Evolutionary conservation across 768 basidiomycete genomes (phyloP).

Genomic region (Hebeloma cylindrosporum): DNA sequence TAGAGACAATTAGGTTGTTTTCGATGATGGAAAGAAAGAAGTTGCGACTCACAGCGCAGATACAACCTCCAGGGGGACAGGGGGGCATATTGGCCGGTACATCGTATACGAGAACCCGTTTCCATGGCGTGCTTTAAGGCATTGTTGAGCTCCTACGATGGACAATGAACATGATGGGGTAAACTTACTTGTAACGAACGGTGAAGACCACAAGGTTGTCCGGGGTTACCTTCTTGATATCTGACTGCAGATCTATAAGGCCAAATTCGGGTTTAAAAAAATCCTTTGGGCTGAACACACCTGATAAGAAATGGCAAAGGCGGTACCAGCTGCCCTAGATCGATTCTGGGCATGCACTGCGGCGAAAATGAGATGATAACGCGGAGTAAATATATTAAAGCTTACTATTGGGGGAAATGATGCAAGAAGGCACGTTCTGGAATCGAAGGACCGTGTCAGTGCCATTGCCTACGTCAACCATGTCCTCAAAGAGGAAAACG

Average conservation of each 20-base stretch:
- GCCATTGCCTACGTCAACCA: not conserved
- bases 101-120: conserved; percentile 44
- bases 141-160: not conserved
- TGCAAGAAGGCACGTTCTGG: conserved; percentile 42
- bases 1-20: conserved; percentile 1
- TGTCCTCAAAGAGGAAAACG: conserved; percentile 17
- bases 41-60: conserved; percentile 45
- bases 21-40: not conserved
- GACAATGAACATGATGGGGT: not conserved
- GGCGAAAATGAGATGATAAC: not conserved
- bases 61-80: conserved; percentile 51
- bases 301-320: conserved; percentile 54
- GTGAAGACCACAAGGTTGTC: conserved; percentile 53
- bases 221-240: conserved; percentile 44
- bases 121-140: conserved; percentile 50
- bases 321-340: conserved; percentile 52
- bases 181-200: conserved; percentile 46
- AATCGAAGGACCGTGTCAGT: not conserved
- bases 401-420: conserved; percentile 50
- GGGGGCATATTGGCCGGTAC: conserved; percentile 50
- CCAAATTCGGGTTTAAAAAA: not conserved
- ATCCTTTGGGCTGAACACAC: conserved; percentile 23
- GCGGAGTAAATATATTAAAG: conserved; percentile 2
- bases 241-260: conserved; percentile 35
- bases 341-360: conserved; percentile 55